phyloP scores from a whole-genome alignment of 2,329 filamentous ascomycete genomes.

The Metarhizium brunneum region DNA sequence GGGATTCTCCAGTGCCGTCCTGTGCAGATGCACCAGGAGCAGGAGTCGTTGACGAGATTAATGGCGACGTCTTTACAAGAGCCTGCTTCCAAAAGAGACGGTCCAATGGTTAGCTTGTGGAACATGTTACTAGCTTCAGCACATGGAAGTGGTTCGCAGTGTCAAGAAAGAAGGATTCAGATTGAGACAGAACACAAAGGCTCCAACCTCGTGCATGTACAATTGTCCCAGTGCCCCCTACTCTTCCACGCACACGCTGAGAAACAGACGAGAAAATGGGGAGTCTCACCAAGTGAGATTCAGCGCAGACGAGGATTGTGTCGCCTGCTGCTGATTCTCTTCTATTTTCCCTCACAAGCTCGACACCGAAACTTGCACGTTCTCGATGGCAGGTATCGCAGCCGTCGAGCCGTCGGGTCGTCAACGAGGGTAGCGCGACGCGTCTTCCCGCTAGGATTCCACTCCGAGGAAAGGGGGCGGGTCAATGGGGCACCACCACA shows the following conservation, averaged over 20 bases:
- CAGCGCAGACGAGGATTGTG: conserved; percentile 50
- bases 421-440: conserved; percentile 20
- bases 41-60: conserved; percentile 36
- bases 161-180: not conserved
- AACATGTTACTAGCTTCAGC: not conserved
- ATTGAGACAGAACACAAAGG: not conserved
- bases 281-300: conserved; percentile 43
- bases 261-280: not conserved
- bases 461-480: conserved; percentile 7
- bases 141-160: not conserved
- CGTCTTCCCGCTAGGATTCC: conserved; percentile 18
- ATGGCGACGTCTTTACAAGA: conserved; percentile 46
- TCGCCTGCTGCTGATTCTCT: conserved; percentile 54
- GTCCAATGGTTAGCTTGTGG: conserved; percentile 16
- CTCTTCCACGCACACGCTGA: not conserved
- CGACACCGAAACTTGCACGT: conserved; percentile 14
- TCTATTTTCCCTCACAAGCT: conserved; percentile 14
- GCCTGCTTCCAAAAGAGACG: conserved; percentile 18
- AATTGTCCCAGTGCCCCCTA: not conserved
- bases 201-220: not conserved
- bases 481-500: conserved; percentile 11
- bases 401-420: conserved; percentile 11
- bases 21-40: conserved; percentile 54
- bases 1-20: conserved; percentile 38
- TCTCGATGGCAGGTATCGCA: conserved; percentile 5